phyloP scores from a whole-genome alignment of 176 grass and related monocot species.

The Musa itinerans region DNA sequence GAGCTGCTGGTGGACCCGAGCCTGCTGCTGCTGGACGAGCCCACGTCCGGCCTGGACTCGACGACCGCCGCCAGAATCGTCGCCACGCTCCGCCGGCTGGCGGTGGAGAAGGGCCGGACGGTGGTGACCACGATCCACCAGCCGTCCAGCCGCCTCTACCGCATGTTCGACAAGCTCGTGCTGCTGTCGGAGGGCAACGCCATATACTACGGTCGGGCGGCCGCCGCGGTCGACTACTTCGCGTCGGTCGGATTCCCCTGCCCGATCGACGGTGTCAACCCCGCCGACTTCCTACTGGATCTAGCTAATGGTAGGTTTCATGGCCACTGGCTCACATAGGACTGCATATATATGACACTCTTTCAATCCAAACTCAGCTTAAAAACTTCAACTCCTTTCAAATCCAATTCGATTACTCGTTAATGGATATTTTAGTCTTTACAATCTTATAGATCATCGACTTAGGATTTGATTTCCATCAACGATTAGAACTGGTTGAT shows the following conservation, averaged over 20 bases:
- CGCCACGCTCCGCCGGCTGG: slow-evolving; percentile 51
- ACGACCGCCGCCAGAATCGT: slow-evolving; percentile 65
- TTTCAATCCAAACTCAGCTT: too few species aligned
- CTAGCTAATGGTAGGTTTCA: slow-evolving; percentile 71
- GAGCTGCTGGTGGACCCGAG: slow-evolving; percentile 89
- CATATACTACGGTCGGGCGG: slow-evolving; percentile 77
- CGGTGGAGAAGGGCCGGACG: slow-evolving; percentile 42
- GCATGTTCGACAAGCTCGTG: slow-evolving; percentile 98
- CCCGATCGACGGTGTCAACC: slow-evolving; percentile 53
- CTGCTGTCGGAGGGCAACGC: slow-evolving; percentile 82
- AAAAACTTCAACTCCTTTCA: too few species aligned
- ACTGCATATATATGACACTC: too few species aligned
- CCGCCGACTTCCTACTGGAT: slow-evolving; percentile 94
- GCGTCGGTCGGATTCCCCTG: slow-evolving; percentile 57
- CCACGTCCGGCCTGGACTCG: slow-evolving; percentile 91
- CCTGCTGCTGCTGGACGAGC: slow-evolving; percentile 91
- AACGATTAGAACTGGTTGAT: too few species aligned
- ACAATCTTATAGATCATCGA: too few species aligned
- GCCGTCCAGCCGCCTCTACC: slow-evolving; percentile 81
- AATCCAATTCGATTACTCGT: too few species aligned
- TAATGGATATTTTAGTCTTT: too few species aligned
- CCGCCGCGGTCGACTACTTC: slow-evolving; percentile 70
- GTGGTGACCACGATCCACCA: slow-evolving; percentile 97
- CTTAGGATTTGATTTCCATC: too few species aligned
- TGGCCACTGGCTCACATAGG: too few species aligned